Conservation (phyloP, 2,329 filamentous ascomycete genomes). For the Golovinomyces cichoracearum region DNA sequence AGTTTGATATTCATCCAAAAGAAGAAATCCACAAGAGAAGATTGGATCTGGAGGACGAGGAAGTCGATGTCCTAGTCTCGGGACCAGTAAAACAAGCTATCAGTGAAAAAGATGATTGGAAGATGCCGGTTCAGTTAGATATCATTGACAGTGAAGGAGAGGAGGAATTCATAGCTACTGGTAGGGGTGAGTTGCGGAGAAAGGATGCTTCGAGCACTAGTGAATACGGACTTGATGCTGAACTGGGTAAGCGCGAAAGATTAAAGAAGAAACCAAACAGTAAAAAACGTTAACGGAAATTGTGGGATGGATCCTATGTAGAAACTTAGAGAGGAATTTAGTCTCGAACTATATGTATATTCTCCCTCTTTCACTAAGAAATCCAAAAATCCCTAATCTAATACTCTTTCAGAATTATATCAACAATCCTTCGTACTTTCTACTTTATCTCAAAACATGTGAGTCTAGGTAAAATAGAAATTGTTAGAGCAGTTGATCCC, state of each 20-base stretch:
- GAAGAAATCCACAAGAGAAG: constrained; percentile 83
- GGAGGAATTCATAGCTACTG: constrained; percentile 50
- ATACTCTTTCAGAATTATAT: no score
- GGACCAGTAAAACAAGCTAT: constrained; percentile 32
- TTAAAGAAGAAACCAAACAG: constrained; percentile 8
- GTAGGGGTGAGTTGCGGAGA: constrained; percentile 59
- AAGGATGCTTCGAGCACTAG: constrained; percentile 54
- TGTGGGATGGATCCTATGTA: no score
- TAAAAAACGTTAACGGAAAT: constrained; percentile 6
- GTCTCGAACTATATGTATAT: no score
- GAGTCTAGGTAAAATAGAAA: no score
- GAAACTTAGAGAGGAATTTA: no score
- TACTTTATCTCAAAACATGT: no score
- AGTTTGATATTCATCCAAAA: constrained; percentile 90
- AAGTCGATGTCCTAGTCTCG: constrained; percentile 66
- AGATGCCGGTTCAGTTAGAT: constrained; percentile 81
- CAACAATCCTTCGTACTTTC: no score
- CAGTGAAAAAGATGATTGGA: constrained; percentile 32
- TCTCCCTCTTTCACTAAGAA: no score
- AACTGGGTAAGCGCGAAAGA: constrained; percentile 17
- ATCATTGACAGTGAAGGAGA: constrained; percentile 87
- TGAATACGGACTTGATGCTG: constrained; percentile 34
- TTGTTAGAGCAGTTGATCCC: no score
- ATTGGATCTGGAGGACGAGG: constrained; percentile 76
- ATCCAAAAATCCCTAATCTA: no score